Evolutionary conservation across 306 rosid genomes (phyloP).

Genomic region (Delonix regia): DNA sequence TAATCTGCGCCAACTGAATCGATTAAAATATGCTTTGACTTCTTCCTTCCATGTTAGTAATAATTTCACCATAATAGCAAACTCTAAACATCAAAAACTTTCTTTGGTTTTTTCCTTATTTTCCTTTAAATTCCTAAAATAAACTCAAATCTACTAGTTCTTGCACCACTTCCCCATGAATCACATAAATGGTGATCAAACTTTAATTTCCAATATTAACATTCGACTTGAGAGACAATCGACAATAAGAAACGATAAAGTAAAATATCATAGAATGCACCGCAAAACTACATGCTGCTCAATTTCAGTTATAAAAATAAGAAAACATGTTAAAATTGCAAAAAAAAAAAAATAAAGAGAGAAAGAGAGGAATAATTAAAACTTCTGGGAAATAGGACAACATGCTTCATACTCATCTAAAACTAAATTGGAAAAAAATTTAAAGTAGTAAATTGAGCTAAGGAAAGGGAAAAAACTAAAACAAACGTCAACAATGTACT

Average conservation of each 20-base stretch:
- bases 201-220: conserved; percentile 19
- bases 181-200: neutral
- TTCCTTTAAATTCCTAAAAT: neutral
- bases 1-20: conserved; percentile 22
- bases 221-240: neutral
- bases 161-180: neutral
- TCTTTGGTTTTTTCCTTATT: neutral
- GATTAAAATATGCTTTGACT: neutral
- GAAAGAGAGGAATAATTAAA: neutral
- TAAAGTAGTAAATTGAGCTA: neutral
- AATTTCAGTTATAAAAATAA: neutral
- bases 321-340: too few relatives aligned
- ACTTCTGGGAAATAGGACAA: neutral
- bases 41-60: conserved; percentile 16
- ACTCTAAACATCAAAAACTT: conserved; percentile 28
- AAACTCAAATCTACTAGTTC: neutral
- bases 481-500: conserved; percentile 45
- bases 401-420: conserved; percentile 16
- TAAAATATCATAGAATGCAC: neutral
- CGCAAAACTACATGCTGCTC: neutral
- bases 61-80: neutral
- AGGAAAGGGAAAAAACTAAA: neutral
- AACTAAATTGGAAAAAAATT: conserved; percentile 2
- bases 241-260: neutral
- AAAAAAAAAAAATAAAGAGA: neutral